Conservation (phyloP, 768 basidiomycete species). For the Mycena chlorophos region DNA sequence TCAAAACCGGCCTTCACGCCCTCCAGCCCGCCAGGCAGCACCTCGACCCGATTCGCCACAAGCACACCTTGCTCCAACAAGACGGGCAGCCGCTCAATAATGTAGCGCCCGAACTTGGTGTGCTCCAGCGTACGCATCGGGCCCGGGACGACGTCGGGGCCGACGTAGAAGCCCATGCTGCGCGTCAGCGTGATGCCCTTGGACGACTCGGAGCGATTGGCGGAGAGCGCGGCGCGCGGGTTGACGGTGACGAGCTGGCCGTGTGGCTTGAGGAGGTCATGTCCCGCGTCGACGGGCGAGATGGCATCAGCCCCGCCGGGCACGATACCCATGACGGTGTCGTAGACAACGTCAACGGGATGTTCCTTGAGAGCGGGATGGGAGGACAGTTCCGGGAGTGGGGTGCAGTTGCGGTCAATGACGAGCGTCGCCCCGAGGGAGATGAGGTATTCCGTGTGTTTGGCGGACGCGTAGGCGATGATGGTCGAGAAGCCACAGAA, state of each 20-base stretch:
- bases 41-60: conserved; percentile 19
- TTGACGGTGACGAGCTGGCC: conserved; percentile 20
- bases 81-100: conserved; percentile 3
- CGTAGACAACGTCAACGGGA: neutral
- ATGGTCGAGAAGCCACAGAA: conserved; percentile 42
- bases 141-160: neutral
- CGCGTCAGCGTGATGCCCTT: neutral
- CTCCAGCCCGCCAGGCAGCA: conserved; percentile 27
- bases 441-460: conserved; percentile 39
- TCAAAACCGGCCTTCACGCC: conserved; percentile 27
- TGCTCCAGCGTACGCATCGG: conserved; percentile 6
- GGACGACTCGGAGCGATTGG: neutral
- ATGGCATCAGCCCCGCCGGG: neutral
- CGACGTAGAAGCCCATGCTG: neutral
- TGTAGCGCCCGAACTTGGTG: conserved; percentile 3
- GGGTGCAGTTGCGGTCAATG: conserved; percentile 24
- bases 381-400: neutral
- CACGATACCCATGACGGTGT: neutral
- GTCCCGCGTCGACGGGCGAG: conserved; percentile 6
- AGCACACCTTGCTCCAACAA: neutral
- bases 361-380: neutral
- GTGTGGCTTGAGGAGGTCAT: conserved; percentile 20
- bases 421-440: conserved; percentile 35
- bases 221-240: neutral
- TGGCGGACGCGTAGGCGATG: conserved; percentile 36